Evolutionary conservation across 2,329 filamentous ascomycete species (phyloP).

Genomic region (Aureobasidium namibiae): DNA sequence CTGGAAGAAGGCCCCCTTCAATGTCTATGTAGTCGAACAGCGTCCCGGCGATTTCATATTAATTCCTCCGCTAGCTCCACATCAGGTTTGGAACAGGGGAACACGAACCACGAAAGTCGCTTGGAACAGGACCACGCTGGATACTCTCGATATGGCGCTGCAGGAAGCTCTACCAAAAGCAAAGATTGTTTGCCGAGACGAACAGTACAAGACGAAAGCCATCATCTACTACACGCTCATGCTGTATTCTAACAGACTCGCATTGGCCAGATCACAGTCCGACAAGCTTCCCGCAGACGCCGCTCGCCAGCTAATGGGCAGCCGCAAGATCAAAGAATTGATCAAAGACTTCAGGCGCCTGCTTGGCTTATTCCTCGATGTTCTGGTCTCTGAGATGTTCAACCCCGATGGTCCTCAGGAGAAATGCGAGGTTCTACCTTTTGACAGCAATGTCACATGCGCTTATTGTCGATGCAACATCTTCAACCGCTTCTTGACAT

Average conservation of each 20-base stretch:
- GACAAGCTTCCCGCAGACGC: conserved; percentile 29
- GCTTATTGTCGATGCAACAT: conserved; percentile 95
- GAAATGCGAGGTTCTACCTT: conserved; percentile 68
- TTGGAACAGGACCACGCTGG: conserved; percentile 91
- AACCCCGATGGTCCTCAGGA: conserved; percentile 53
- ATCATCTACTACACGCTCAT: conserved; percentile 82
- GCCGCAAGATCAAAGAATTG: conserved; percentile 58
- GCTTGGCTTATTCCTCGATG: conserved; percentile 66
- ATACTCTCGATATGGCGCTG: conserved; percentile 80
- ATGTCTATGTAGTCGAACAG: conserved; percentile 88
- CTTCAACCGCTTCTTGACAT: conserved; percentile 93
- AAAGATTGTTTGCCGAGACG: conserved; percentile 85
- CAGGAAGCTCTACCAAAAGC: conserved; percentile 82
- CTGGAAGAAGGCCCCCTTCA: conserved; percentile 91
- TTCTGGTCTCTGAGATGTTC: conserved; percentile 83
- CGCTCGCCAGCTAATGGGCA: conserved; percentile 25
- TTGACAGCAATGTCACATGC: conserved; percentile 87
- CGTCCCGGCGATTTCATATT: conserved; percentile 85
- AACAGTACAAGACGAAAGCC: conserved; percentile 98
- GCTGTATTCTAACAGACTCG: conserved; percentile 60
- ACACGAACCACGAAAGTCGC: conserved; percentile 95
- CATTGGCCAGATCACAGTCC: conserved; percentile 47
- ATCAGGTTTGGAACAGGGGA: conserved; percentile 97
- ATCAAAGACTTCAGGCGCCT: conserved; percentile 74
- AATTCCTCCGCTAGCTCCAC: conserved; percentile 83